Percentiles rank a stretch among this genome's conserved stretches.
Evolutionary conservation across 2,329 filamentous ascomycete species (phyloP).

Genomic region (Tolypocladium pustulatum): DNA sequence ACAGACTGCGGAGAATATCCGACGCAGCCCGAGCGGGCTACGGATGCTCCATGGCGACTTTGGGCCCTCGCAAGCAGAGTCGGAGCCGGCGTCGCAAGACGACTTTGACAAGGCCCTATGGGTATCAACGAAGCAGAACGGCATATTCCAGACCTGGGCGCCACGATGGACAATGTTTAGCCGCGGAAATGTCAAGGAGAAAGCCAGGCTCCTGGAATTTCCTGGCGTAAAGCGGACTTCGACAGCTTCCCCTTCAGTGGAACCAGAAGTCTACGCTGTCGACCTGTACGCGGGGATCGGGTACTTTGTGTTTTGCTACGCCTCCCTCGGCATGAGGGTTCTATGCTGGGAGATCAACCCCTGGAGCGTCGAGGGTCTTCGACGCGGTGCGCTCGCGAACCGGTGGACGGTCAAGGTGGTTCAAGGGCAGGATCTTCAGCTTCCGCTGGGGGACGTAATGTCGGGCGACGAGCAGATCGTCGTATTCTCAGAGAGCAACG

Average conservation of each 20-base stretch:
- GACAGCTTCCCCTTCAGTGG: neutral
- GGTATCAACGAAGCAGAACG: conserved; percentile 69
- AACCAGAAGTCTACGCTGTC: conserved; percentile 41
- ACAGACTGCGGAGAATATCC: conserved; percentile 46
- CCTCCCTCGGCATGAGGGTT: conserved; percentile 59
- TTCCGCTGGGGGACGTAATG: conserved; percentile 25
- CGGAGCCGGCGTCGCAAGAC: conserved; percentile 17
- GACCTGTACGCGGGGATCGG: conserved; percentile 91
- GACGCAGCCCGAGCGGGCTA: conserved; percentile 63
- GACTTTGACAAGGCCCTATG: conserved; percentile 66
- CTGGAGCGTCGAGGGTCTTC: conserved; percentile 75
- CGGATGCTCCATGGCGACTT: conserved; percentile 66
- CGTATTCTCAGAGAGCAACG: conserved; percentile 61
- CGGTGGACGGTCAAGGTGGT: conserved; percentile 53
- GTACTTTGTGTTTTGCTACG: conserved; percentile 85
- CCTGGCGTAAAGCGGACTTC: neutral
- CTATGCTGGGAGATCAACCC: conserved; percentile 87
- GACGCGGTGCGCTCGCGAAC: conserved; percentile 62
- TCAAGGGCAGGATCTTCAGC: conserved; percentile 23
- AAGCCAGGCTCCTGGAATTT: conserved; percentile 60
- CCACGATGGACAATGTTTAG: conserved; percentile 92
- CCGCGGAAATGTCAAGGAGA: conserved; percentile 82
- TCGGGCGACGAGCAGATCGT: conserved; percentile 44
- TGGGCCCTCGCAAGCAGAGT: conserved; percentile 34
- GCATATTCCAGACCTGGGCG: conserved; percentile 76